A percentile compares a stretch with the other conserved stretches of the same genome.
These are phyloP conservation scores for Trichophyton schoenleinii DNA, from an alignment of 2,329 filamentous ascomycete species.

Conservation along the genomic window DNA sequence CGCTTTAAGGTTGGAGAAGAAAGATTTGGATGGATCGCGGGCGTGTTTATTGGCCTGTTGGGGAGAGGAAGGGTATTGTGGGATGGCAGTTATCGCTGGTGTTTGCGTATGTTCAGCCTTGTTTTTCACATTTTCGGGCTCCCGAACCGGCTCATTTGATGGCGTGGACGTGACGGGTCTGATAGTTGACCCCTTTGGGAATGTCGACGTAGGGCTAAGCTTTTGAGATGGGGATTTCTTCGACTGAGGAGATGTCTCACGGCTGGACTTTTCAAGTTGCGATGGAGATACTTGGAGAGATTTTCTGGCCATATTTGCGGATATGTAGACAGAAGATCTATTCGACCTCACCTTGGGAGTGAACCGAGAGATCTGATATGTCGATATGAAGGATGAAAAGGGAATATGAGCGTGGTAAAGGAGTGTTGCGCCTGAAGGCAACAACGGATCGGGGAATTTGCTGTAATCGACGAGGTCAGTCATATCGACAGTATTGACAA, in stretches of 20 bases:
- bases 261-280: slow-evolving; percentile 11
- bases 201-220: slow-evolving; percentile 11
- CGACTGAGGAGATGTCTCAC: slow-evolving; percentile 4
- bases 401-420: not conserved
- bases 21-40: slow-evolving; percentile 35
- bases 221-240: slow-evolving; percentile 6
- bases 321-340: not conserved
- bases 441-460: not conserved
- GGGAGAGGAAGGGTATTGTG: slow-evolving; percentile 33
- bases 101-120: slow-evolving; percentile 20
- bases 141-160: slow-evolving; percentile 7
- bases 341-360: not conserved
- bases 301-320: slow-evolving; percentile 14
- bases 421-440: not conserved
- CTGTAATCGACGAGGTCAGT: not conserved
- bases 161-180: slow-evolving; percentile 24
- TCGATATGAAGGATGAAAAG: not conserved
- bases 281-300: slow-evolving; percentile 9
- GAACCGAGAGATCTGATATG: not conserved
- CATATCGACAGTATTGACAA: not conserved
- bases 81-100: slow-evolving; percentile 35
- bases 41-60: slow-evolving; percentile 27
- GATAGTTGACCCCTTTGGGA: slow-evolving; percentile 22
- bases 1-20: slow-evolving; percentile 37
- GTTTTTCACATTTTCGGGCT: slow-evolving; percentile 12